A percentile compares a stretch with the other conserved stretches of the same genome.
phyloP scores from a whole-genome alignment of 345 rosid species.

The Linum trigynum region DNA sequence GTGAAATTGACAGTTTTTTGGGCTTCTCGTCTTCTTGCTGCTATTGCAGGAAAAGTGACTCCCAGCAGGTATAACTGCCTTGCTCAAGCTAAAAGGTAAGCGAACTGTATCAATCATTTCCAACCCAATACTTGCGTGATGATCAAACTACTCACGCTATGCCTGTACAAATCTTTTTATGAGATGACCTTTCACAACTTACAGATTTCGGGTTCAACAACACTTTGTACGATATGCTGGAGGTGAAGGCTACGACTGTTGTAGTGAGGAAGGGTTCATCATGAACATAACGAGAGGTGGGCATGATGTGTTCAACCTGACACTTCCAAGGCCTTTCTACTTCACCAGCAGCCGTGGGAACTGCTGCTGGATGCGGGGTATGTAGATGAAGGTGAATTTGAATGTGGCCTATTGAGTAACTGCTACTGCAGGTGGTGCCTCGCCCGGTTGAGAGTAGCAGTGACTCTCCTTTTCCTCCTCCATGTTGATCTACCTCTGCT shows the following conservation, averaged over 20 bases:
- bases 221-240: constrained; percentile 11
- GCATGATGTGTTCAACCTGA: constrained; percentile 21
- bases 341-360: constrained; percentile 12
- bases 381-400: constrained; percentile 9
- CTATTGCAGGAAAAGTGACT: constrained; percentile 63
- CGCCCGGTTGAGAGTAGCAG: background rate
- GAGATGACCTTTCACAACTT: too few relatives aligned
- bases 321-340: constrained; percentile 15
- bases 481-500: too few relatives aligned
- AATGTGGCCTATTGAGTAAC: background rate
- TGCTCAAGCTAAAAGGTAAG: constrained; percentile 60
- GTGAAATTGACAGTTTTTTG: background rate
- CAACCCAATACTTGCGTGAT: background rate
- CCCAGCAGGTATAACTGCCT: constrained; percentile 47
- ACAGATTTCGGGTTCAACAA: constrained; percentile 21
- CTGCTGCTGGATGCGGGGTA: constrained; percentile 9
- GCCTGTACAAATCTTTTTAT: too few relatives aligned
- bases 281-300: constrained; percentile 21
- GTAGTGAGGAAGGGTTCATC: constrained; percentile 10
- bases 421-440: too few relatives aligned
- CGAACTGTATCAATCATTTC: too few relatives aligned
- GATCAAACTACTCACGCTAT: too few relatives aligned
- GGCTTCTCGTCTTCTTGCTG: background rate
- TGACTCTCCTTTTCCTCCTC: background rate
- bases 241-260: constrained; percentile 17